phyloP scores from a whole-genome alignment of 139 green algal genomes.

The Chlamydomonas sp. region DNA sequence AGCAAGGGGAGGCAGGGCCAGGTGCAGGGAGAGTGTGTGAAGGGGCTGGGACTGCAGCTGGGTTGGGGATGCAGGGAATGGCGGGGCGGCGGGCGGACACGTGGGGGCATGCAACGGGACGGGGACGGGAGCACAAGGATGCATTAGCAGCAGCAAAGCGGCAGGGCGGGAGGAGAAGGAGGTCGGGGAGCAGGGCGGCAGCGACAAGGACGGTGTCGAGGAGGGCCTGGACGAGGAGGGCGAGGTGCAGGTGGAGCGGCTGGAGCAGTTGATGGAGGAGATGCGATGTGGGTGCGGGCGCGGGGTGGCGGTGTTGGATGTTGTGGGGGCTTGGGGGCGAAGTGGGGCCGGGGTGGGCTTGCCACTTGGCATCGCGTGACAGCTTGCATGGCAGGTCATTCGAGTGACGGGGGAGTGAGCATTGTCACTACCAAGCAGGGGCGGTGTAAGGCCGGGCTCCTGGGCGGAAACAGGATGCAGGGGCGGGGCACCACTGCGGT shows the following conservation, averaged over 20 bases:
- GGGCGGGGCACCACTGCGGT: too few species aligned
- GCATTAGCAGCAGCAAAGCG: neutral
- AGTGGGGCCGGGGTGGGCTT: too few species aligned
- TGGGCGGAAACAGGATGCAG: too few species aligned
- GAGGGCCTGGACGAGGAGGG: neutral
- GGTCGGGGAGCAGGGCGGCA: neutral
- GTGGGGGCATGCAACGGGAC: neutral
- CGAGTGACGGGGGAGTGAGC: too few species aligned
- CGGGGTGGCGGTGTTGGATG: neutral
- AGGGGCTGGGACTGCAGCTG: too few species aligned
- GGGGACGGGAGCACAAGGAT: neutral
- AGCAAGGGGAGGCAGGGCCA: too few species aligned
- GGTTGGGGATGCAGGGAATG: too few species aligned
- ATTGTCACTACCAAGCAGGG: too few species aligned
- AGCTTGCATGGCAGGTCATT: too few species aligned
- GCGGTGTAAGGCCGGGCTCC: too few species aligned
- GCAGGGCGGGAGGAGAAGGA: neutral
- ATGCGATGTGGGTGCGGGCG: neutral
- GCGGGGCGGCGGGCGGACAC: neutral
- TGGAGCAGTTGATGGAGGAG: constrained; percentile 26
- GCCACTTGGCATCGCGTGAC: too few species aligned
- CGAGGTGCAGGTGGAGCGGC: neutral
- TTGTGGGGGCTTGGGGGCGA: neutral
- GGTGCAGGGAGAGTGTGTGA: too few species aligned
- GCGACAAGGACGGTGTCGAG: neutral